Evolutionary conservation across 2,329 filamentous ascomycete genomes (phyloP).

Genomic region (Chaetomiaceae sp.): DNA sequence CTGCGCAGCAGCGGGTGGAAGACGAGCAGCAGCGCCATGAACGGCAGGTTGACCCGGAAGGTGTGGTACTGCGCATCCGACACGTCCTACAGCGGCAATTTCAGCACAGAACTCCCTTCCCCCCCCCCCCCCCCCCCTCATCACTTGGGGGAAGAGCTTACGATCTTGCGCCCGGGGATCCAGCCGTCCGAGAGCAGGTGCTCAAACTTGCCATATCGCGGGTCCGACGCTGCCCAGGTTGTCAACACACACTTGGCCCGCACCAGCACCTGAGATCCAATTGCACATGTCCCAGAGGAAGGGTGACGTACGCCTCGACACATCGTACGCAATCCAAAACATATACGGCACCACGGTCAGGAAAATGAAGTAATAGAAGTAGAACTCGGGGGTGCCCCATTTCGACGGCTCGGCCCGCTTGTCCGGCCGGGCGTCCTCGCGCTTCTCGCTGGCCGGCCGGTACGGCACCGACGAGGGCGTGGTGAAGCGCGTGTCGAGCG

Average conservation of each 20-base stretch:
- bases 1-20: constrained; percentile 74
- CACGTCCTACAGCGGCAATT: constrained; percentile 57
- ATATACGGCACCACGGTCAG: constrained; percentile 66
- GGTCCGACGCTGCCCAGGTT: constrained; percentile 60
- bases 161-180: constrained; percentile 87
- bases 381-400: constrained; percentile 87
- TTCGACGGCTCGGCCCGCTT: constrained; percentile 41
- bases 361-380: constrained; percentile 69
- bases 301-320: constrained; percentile 64
- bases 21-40: constrained; percentile 65
- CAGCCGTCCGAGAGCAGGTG: constrained; percentile 71
- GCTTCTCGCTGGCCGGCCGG: constrained; percentile 43
- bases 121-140: neutral
- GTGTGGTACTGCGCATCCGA: constrained; percentile 82
- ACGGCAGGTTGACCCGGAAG: constrained; percentile 82
- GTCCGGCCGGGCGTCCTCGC: constrained; percentile 35
- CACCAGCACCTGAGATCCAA: no score
- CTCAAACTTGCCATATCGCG: constrained; percentile 70
- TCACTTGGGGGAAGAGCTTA: constrained; percentile 37
- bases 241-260: neutral
- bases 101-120: constrained; percentile 3
- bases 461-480: constrained; percentile 64
- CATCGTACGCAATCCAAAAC: constrained; percentile 83
- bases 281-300: neutral
- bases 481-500: constrained; percentile 46